Evolutionary conservation across 2,329 filamentous ascomycete species (phyloP).

Genomic region (Bertia moriformis): DNA sequence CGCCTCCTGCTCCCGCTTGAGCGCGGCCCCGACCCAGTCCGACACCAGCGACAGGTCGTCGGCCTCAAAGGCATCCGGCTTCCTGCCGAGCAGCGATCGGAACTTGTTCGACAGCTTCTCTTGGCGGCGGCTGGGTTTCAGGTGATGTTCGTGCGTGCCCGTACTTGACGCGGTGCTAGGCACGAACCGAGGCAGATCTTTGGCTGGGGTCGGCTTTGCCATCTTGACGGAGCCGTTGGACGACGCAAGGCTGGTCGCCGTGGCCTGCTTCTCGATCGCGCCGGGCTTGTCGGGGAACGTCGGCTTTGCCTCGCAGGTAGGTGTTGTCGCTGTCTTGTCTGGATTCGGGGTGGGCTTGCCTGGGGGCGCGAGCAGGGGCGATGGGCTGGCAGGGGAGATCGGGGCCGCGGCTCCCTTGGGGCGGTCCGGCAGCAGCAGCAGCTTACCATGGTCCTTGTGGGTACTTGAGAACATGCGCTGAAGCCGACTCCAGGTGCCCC

Average conservation of each 20-base stretch:
- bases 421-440: not conserved
- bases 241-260: not conserved
- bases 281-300: no score
- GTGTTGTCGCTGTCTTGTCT: not conserved
- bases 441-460: not conserved
- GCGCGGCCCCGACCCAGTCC: slow-evolving; percentile 75
- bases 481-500: not conserved
- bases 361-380: no score
- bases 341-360: not conserved
- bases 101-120: slow-evolving; percentile 92
- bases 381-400: not conserved
- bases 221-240: no score
- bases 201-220: not conserved
- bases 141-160: slow-evolving; percentile 70
- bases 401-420: not conserved
- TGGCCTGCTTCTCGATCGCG: not conserved
- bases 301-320: no score
- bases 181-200: slow-evolving; percentile 18
- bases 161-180: slow-evolving; percentile 31
- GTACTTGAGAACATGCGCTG: not conserved
- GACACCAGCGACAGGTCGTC: slow-evolving; percentile 85
- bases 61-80: slow-evolving; percentile 61
- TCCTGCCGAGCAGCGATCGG: slow-evolving; percentile 71
- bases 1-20: slow-evolving; percentile 73
- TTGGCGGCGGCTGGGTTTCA: slow-evolving; percentile 80